Base-by-base conservation (phyloP, 352 stramenopile species). In the Phytophthora aleatoria region DNA sequence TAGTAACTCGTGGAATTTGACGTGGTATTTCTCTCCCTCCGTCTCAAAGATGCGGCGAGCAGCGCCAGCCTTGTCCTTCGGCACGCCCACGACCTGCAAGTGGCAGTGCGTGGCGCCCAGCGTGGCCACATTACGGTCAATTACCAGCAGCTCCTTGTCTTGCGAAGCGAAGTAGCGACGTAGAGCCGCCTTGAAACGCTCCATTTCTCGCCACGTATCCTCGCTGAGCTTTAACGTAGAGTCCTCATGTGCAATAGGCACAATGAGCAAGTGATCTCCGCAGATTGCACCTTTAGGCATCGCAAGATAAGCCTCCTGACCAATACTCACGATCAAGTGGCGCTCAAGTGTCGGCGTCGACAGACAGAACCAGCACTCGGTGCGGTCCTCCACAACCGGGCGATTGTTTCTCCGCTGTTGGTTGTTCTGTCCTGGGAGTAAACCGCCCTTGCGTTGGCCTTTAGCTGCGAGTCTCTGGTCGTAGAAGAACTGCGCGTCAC, bases 341-440 rank as follows among this genome's bases (percentile, higher is more conserved):
- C 81, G 85, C 67, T 92, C 86, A 0, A 94, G 66, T 20, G 75
- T 87, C 4, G 86, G 86, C 12, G 86, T 94, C 8, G 86, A 80
- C 16, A 94, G 68, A 48, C 86, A 94, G 58, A 94, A 94, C 86
- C 86, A 94, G 76, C 86, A 94, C 68, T 94, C 86, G 9, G 67
- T 77, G n/a, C 86, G 86, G 10, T 90, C 71, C 2, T 78, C 73
- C 1, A 92, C 71, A 10, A 48, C 61, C 20, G 67, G 64, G 0
- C 65, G 57, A 52, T 77, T 65, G 8, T 69, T 68, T 24, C 64
- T 68, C 12, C n/a, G 61, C 28, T 74, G 63, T 3, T 56, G 58
- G 28, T 73, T 57, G 39, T 67, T 33, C 11, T 76, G 55, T 10
- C 57, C 58, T 13, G 65, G 67, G 16, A 77, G 57, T 20, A 89